Percentiles rank a stretch among this genome's conserved stretches.
phyloP scores from a whole-genome alignment of 192 early-diverging fungal genomes.

The Thoreauomyces humboldtii region DNA sequence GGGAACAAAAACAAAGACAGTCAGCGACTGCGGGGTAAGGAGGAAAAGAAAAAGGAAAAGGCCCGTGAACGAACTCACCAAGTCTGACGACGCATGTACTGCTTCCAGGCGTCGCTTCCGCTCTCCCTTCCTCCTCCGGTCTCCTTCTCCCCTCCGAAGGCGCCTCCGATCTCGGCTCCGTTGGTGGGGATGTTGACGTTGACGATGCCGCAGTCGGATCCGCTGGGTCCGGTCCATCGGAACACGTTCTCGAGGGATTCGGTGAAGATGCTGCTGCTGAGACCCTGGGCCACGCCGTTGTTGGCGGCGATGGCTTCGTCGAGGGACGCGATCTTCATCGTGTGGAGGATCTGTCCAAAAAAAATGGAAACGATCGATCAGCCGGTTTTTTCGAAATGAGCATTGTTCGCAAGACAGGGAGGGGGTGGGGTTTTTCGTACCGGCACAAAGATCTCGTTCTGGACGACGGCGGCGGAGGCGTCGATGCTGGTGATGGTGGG shows the following conservation, averaged over 20 bases:
- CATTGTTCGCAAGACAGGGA: too few relatives aligned
- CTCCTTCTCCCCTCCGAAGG: slow-evolving; percentile 97
- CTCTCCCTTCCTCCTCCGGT: slow-evolving; percentile 50
- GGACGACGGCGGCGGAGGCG: slow-evolving; percentile 73
- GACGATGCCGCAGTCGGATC: slow-evolving; percentile 87
- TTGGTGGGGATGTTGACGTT: slow-evolving; percentile 97
- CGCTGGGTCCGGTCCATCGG: slow-evolving; percentile 86
- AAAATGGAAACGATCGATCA: too few relatives aligned
- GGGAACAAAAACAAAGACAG: neutral
- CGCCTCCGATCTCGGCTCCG: slow-evolving; percentile 96
- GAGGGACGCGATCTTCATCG: slow-evolving; percentile 71
- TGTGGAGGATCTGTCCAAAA: slow-evolving; percentile 84
- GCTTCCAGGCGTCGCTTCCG: slow-evolving; percentile 92
- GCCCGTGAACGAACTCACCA: slow-evolving; percentile 34
- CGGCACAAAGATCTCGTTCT: slow-evolving; percentile 94
- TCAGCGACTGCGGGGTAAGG: neutral
- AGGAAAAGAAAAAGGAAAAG: neutral
- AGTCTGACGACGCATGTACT: slow-evolving; percentile 79
- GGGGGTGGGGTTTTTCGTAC: too few relatives aligned
- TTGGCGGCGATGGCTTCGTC: slow-evolving; percentile 86
- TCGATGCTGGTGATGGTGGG: slow-evolving; percentile 87
- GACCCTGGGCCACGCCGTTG: slow-evolving; percentile 87
- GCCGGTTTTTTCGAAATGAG: too few relatives aligned
- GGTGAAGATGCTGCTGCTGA: slow-evolving; percentile 85
- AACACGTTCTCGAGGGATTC: slow-evolving; percentile 75